A percentile compares a stretch with the other conserved stretches of the same genome.
Conservation (phyloP, 441 rosid species). For the Raphanus hybrid region DNA sequence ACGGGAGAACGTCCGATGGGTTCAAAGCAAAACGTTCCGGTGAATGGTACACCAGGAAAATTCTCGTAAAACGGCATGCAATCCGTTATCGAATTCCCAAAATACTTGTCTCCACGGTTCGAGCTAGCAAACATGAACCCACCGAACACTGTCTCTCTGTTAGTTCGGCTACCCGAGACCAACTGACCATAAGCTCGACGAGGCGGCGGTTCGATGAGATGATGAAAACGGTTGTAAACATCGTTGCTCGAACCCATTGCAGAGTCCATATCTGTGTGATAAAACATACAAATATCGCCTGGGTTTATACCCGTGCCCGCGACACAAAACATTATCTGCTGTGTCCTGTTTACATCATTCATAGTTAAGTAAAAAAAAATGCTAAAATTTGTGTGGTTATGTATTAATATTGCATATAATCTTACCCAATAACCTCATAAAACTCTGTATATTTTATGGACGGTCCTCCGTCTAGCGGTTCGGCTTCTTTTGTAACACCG, state of each 20-base stretch:
- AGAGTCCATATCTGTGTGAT: constrained; percentile 53
- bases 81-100: constrained; percentile 17
- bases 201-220: background rate
- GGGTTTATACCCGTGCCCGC: constrained; percentile 51
- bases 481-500: background rate
- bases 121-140: constrained; percentile 55
- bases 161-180: background rate
- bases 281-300: constrained; percentile 54
- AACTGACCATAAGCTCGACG: background rate
- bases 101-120: constrained; percentile 40
- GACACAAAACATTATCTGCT: constrained; percentile 36
- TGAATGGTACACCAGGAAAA: constrained; percentile 52
- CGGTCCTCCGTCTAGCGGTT: constrained; percentile 9
- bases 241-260: constrained; percentile 39
- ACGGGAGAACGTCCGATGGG: constrained; percentile 51
- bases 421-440: constrained; percentile 8
- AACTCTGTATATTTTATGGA: background rate
- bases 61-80: constrained; percentile 46
- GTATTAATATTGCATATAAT: background rate
- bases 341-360: constrained; percentile 33
- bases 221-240: constrained; percentile 32
- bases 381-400: background rate
- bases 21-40: constrained; percentile 49
- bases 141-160: constrained; percentile 48
- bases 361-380: background rate